Percentiles rank a stretch among this genome's conserved stretches.
These are phyloP conservation scores for Leptoxyphium fumago DNA, from an alignment of 2,329 filamentous ascomycete species.

Conservation along the genomic window DNA sequence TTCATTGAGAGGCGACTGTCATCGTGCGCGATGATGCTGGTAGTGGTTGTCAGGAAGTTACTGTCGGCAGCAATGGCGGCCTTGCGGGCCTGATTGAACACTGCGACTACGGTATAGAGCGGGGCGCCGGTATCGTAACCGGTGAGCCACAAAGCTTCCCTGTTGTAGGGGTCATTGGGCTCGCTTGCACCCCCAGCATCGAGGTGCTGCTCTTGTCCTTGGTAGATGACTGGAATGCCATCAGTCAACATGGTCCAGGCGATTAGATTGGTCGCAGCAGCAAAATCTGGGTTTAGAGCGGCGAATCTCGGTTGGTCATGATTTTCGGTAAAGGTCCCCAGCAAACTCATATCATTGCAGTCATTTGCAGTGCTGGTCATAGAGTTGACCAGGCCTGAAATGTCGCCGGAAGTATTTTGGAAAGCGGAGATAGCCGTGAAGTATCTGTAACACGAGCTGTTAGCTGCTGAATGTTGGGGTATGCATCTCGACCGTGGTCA, in stretches of 20 bases:
- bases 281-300: constrained; percentile 34
- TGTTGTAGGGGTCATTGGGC: constrained; percentile 17
- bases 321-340: constrained; percentile 24
- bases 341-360: constrained; percentile 23
- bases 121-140: constrained; percentile 23
- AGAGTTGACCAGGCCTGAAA: constrained; percentile 21
- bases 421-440: constrained; percentile 22
- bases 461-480: neutral
- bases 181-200: constrained; percentile 11
- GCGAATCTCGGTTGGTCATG: constrained; percentile 24
- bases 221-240: constrained; percentile 49
- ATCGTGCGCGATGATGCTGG: constrained; percentile 24
- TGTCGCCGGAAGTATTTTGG: constrained; percentile 18
- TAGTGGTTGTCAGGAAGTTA: constrained; percentile 25
- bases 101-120: constrained; percentile 26
- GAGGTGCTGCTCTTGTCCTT: constrained; percentile 48
- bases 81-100: constrained; percentile 37
- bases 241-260: constrained; percentile 43
- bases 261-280: constrained; percentile 44
- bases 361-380: constrained; percentile 14
- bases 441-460: constrained; percentile 16
- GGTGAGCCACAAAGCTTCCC: constrained; percentile 23
- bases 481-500: neutral
- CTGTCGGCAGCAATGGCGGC: constrained; percentile 24
- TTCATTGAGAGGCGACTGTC: constrained; percentile 27